These are phyloP conservation scores for Amanita molliuscula DNA, from an alignment of 768 basidiomycete species.

Conservation along the genomic window DNA sequence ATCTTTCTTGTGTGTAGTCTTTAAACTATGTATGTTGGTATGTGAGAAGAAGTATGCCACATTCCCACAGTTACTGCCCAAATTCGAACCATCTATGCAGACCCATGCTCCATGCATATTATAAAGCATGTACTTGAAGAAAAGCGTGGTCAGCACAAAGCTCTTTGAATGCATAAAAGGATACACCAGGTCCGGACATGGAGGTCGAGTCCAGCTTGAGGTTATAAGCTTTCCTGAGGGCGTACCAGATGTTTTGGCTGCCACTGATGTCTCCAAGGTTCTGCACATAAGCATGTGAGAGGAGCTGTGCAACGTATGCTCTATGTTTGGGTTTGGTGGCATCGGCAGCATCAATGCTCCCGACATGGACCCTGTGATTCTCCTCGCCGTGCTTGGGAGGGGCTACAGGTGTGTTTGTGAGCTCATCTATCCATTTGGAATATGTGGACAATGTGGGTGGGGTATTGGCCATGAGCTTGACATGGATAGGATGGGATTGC, in stretches of 20 bases:
- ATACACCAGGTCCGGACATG: slow-evolving; percentile 38
- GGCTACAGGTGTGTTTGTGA: slow-evolving; percentile 23
- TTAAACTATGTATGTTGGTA: no score
- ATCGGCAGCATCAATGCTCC: neutral
- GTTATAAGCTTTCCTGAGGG: slow-evolving; percentile 56
- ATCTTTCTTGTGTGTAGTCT: no score
- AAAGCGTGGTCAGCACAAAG: slow-evolving; percentile 16
- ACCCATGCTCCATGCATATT: slow-evolving; percentile 34
- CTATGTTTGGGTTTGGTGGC: no score
- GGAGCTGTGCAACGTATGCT: slow-evolving; percentile 37
- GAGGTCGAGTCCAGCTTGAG: slow-evolving; percentile 27
- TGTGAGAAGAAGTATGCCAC: no score
- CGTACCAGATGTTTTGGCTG: slow-evolving; percentile 58
- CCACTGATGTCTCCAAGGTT: slow-evolving; percentile 78
- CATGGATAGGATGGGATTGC: slow-evolving; percentile 46
- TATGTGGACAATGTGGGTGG: slow-evolving; percentile 44
- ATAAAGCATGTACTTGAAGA: slow-evolving; percentile 33
- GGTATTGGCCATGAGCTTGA: slow-evolving; percentile 28
- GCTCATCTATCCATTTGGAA: slow-evolving; percentile 37
- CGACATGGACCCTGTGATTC: no score
- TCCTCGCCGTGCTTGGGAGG: neutral
- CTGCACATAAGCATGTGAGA: slow-evolving; percentile 76
- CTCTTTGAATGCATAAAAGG: slow-evolving; percentile 63
- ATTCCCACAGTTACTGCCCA: no score
- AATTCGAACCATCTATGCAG: neutral